Base-by-base conservation (phyloP, 306 rosid species). In the Dicorynia guianensis region DNA sequence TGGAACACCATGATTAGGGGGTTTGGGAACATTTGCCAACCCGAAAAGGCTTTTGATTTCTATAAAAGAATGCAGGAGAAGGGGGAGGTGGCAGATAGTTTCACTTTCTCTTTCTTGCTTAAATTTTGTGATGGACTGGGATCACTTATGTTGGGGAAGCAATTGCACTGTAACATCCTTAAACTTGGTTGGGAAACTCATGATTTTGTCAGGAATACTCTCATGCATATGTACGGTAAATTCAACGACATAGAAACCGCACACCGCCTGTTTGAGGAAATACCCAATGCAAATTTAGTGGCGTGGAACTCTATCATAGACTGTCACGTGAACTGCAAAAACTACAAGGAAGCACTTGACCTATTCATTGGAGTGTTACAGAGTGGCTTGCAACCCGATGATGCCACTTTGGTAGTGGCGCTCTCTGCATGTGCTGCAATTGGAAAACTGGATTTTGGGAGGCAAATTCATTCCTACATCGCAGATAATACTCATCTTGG, bases 1-100 rank as follows among this genome's bases (percentile, higher is more conserved):
- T 89, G 88, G 87, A 91, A 93, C 59, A 81, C 97, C 53, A 89
- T 89, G 87, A 87, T 91, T 20, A 89, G 98, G 56, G 98, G 93
- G 14, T 86, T 86, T 63, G 93, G 89, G 18, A 87, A 81, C 39
- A 66, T 79, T 9, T 5, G 11, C 48, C 68, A 80, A 68, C 84
- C 89, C 11, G 56, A 49, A 34, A 80, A 43, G 0, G 89, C 96
- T 42, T 48, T 93, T 64, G 54, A 63, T 64, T 89, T 86, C 46
- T 89, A 69, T 64, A 83, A 38, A 73, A 81, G 66, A 77, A 91
- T 93, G 96, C 85, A 65, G 56, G 60, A 48, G 40, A 62, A 38
- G 9, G 81, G 53, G 18, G 30, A 65, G 4, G 56, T 17, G 5
- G 79, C 81, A 10, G 93, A 93, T 44, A 89, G 57, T 82, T 91